Percentiles rank a stretch among this genome's conserved stretches.
phyloP scores from a whole-genome alignment of 805 yeast genomes.

The Yarrowia sp. region DNA sequence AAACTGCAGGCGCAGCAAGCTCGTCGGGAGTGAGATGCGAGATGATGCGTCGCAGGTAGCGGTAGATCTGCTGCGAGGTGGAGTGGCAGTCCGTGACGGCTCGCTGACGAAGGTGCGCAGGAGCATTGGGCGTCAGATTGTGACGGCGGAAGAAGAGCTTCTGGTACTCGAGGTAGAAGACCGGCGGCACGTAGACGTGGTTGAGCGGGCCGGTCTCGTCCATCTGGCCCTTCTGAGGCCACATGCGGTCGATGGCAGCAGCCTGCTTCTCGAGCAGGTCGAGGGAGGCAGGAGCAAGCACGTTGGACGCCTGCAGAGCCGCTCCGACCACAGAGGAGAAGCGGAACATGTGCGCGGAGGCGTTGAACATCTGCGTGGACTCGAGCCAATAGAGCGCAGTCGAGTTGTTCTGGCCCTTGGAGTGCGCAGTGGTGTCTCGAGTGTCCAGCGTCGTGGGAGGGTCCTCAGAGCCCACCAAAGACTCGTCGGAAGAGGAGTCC shows the following conservation, averaged over 20 bases:
- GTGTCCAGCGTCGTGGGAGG: not conserved
- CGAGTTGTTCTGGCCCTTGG: constrained; percentile 11
- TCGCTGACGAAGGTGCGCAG: constrained; percentile 22
- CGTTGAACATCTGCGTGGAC: constrained; percentile 20
- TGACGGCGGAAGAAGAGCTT: constrained; percentile 16
- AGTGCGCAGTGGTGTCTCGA: constrained; percentile 1
- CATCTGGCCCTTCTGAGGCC: constrained; percentile 23
- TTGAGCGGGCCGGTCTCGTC: constrained; percentile 10
- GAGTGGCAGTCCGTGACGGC: constrained; percentile 15
- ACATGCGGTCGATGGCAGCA: not conserved
- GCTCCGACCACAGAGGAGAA: constrained; percentile 11
- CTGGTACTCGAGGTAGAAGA: constrained; percentile 5
- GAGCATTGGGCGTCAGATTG: constrained; percentile 29
- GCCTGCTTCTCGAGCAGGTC: constrained; percentile 19
- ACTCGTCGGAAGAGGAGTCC: constrained; percentile 9
- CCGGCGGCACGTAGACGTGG: constrained; percentile 21
- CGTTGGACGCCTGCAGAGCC: constrained; percentile 16
- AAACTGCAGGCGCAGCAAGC: constrained; percentile 6
- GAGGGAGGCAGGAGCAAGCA: constrained; percentile 17
- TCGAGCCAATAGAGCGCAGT: constrained; percentile 22
- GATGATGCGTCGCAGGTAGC: not conserved
- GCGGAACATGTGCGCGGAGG: constrained; percentile 19
- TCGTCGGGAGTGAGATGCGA: constrained; percentile 19
- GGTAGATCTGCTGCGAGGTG: constrained; percentile 8
- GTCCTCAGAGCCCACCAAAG: not conserved